These are phyloP conservation scores for Diutina mesorugosa DNA, from an alignment of 1,139 yeast species.

Conservation along the genomic window DNA sequence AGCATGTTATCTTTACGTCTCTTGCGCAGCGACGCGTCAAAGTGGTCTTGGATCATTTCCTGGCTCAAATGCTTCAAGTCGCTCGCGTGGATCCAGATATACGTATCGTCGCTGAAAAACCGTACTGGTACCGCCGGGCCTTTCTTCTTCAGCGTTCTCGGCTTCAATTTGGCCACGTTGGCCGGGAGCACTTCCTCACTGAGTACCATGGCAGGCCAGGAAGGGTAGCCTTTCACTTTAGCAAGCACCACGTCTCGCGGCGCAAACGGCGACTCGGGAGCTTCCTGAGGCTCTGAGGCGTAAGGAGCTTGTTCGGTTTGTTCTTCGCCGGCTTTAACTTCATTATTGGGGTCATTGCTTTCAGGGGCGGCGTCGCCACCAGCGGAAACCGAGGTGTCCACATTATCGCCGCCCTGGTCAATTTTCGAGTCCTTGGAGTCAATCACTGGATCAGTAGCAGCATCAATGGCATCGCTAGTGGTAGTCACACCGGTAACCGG, in stretches of 20 bases:
- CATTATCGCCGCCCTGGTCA: background rate
- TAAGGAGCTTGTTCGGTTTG: background rate
- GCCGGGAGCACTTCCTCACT: slow-evolving; percentile 45
- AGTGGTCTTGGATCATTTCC: slow-evolving; percentile 17
- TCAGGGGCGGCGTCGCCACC: background rate
- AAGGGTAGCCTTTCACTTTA: slow-evolving; percentile 66
- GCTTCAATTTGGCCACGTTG: slow-evolving; percentile 32
- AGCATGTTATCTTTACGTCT: slow-evolving; percentile 24
- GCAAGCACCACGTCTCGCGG: slow-evolving; percentile 40
- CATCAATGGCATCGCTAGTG: background rate
- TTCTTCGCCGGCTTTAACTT: background rate
- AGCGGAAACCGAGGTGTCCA: background rate
- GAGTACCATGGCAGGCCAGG: slow-evolving; percentile 77
- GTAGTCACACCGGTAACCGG: background rate
- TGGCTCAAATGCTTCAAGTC: slow-evolving; percentile 24
- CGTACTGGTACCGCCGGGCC: slow-evolving; percentile 29
- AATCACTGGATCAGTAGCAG: background rate
- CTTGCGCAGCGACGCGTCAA: slow-evolving; percentile 9
- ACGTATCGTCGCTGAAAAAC: slow-evolving; percentile 55
- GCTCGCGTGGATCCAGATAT: slow-evolving; percentile 40
- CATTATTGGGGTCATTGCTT: background rate
- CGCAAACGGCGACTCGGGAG: background rate
- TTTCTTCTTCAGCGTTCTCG: slow-evolving; percentile 22
- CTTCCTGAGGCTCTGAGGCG: background rate
- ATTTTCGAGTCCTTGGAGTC: background rate